Base-by-base conservation (phyloP, 345 rosid genomes). In the Litchi chinensis region DNA sequence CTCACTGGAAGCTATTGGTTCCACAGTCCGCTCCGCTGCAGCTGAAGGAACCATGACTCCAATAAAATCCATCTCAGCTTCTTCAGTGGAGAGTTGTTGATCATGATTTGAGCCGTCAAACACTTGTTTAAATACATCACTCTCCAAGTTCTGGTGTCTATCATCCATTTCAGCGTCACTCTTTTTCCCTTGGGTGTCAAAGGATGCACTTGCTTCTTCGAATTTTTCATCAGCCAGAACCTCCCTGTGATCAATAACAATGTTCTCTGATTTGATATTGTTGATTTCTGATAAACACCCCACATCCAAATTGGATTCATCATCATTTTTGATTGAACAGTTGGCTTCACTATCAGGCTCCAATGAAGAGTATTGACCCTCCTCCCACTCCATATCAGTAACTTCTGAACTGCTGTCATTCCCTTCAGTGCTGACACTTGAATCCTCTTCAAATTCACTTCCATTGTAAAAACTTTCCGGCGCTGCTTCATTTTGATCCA, bases 351-450 rank as follows among this genome's bases (percentile, higher is more conserved):
- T 19, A 32, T 76, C 83, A n/a, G 57, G 32, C 67, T 78, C 86
- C 28, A 73, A 73, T 54, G 64, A 57, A 22, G 83, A 77, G 70
- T 32, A 70, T 15, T 28, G 77, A 10, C 73, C 84, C 44, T 81
- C 90, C 56, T 85, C 88, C 93, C 91, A 86, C 54, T 87, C 97
- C 91, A 85, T 87, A 63, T 69, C 88, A 52, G 76, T 73, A 71
- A 56, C 78, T 52, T 88, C 86, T 75, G 83, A 83, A 65, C 37
- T 48, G 74, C 52, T 32, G 8, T 73, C 79, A 16, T 76, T 77
- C 50, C 40, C 81, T 70, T 84, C 77, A 21, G 24, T 41, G 74
- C 72, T 82, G 43, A 70, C 76, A 3, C 62, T 28, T 59, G 60
- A 28, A 78, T 82, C 78, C 28, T 24, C 76, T 77, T 83, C 82